Evolutionary conservation across 768 basidiomycete species (phyloP).

Genomic region (Phanerochaete carnosa): DNA sequence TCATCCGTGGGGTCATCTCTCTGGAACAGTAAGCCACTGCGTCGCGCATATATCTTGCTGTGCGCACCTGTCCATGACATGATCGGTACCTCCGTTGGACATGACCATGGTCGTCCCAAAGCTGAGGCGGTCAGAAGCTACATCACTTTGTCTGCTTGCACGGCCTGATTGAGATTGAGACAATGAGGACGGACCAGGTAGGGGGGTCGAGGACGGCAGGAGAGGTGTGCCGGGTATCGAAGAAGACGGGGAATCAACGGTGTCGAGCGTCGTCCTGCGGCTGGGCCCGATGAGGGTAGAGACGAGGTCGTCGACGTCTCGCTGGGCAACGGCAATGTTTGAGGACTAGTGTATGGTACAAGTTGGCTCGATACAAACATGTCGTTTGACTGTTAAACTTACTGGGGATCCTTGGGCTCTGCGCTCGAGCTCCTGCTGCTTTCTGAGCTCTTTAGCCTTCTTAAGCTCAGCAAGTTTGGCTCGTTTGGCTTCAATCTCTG

Average conservation of each 20-base stretch:
- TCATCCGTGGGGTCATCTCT: conserved; percentile 57
- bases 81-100: conserved; percentile 57
- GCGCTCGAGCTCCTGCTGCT: conserved; percentile 44
- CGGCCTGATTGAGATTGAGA: conserved; percentile 50
- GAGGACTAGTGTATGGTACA: conserved; percentile 25
- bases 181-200: conserved; percentile 32
- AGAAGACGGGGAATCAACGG: conserved; percentile 61
- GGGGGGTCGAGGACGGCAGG: conserved; percentile 31
- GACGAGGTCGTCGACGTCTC: conserved; percentile 73
- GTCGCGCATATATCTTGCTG: background rate
- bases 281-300: conserved; percentile 50
- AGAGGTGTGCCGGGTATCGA: conserved; percentile 73
- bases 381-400: background rate
- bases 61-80: conserved; percentile 66
- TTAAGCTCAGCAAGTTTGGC: conserved; percentile 84
- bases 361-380: background rate
- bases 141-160: conserved; percentile 68
- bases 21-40: conserved; percentile 30
- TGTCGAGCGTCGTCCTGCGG: conserved; percentile 42
- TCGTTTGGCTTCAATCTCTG: conserved; percentile 89
- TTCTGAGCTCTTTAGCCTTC: conserved; percentile 69
- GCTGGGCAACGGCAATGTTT: conserved; percentile 39
- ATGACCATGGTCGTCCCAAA: conserved; percentile 44
- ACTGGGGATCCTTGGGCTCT: conserved; percentile 25
- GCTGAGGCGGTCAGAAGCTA: conserved; percentile 45